These are phyloP conservation scores for Metarhizium humberi DNA, from an alignment of 2,329 filamentous ascomycete genomes.

Conservation along the genomic window DNA sequence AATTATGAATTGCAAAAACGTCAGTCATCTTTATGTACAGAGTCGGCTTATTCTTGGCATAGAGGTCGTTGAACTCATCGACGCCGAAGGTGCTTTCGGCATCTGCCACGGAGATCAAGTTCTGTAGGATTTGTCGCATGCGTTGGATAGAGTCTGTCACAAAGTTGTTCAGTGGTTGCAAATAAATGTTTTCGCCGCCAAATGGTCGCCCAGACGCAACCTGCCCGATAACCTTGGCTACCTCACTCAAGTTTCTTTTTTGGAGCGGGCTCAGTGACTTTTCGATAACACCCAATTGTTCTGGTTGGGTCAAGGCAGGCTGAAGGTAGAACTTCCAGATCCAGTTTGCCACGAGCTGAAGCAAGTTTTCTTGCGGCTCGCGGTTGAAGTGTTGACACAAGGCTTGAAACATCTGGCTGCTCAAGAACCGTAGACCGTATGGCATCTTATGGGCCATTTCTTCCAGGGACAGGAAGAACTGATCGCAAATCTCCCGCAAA, in stretches of 20 bases:
- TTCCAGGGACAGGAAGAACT: constrained; percentile 75
- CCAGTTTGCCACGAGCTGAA: constrained; percentile 84
- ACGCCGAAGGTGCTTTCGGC: constrained; percentile 93
- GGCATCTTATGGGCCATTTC: constrained; percentile 82
- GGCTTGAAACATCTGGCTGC: constrained; percentile 74
- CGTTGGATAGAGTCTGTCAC: constrained; percentile 77
- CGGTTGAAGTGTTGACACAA: constrained; percentile 69
- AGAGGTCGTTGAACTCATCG: constrained; percentile 97
- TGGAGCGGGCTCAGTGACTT: constrained; percentile 81
- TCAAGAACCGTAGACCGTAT: constrained; percentile 82
- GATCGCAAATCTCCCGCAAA: constrained; percentile 86
- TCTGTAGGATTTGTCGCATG: constrained; percentile 63
- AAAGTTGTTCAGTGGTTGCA: constrained; percentile 91
- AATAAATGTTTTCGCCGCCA: constrained; percentile 87
- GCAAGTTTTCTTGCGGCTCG: constrained; percentile 66
- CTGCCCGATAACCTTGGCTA: constrained; percentile 85
- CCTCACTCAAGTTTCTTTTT: constrained; percentile 83
- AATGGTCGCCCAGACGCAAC: constrained; percentile 83
- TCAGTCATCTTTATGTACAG: constrained; percentile 99
- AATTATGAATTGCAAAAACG: constrained; percentile 89
- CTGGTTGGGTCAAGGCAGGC: constrained; percentile 78
- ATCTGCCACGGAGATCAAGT: constrained; percentile 74
- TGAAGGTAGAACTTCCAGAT: constrained; percentile 91
- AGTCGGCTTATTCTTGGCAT: constrained; percentile 91
- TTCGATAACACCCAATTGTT: constrained; percentile 88